Evolutionary conservation across 495 filamentous ascomycete genomes (phyloP).

Genomic region (Xylaria longipes): DNA sequence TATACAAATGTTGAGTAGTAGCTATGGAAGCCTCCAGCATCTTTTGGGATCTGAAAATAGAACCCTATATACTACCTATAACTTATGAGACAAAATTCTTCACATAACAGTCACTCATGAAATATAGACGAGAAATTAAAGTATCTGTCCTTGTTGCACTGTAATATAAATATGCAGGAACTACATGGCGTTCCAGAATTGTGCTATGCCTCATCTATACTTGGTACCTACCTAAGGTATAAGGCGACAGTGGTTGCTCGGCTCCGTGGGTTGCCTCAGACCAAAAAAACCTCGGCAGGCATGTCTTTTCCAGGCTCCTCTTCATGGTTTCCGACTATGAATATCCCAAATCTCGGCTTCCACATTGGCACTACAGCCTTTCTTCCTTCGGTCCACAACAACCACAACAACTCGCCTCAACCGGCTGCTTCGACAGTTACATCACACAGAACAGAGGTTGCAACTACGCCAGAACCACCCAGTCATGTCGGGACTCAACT

Average conservation of each 20-base stretch:
- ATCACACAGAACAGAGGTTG: neutral
- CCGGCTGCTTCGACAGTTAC: neutral
- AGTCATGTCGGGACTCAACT: neutral
- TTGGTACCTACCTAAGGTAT: no score
- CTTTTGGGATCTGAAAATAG: neutral
- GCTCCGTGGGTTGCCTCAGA: neutral
- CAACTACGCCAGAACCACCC: neutral
- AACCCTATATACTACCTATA: neutral
- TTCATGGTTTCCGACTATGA: neutral
- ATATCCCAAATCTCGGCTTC: neutral
- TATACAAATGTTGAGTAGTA: neutral
- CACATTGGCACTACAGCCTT: neutral
- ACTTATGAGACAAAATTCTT: neutral
- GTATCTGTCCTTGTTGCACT: no score
- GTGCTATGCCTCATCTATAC: no score
- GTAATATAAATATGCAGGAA: no score
- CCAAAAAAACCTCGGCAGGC: neutral
- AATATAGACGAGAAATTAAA: neutral
- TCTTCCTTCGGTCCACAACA: neutral
- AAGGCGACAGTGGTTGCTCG: neutral
- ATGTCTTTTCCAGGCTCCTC: neutral
- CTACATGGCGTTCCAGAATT: neutral
- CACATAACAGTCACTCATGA: neutral
- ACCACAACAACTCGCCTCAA: conserved; percentile 1
- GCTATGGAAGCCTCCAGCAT: neutral